phyloP scores from a whole-genome alignment of 371 early-diverging fungal genomes.

The Syncephalis plumigaleata region DNA sequence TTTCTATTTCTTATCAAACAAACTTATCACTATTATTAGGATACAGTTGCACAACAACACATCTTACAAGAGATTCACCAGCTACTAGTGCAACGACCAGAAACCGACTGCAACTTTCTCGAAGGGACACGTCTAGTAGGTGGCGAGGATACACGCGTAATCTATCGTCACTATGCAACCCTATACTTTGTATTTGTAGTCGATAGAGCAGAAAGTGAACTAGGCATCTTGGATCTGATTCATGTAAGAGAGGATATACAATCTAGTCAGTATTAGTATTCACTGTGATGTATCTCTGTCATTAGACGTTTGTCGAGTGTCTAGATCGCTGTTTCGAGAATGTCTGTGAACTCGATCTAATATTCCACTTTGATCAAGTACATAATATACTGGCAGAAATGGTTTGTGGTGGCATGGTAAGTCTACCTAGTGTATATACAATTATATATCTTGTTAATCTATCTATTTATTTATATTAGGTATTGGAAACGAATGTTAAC shows the following conservation, averaged over 20 bases:
- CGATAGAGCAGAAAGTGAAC: constrained; percentile 84
- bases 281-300: not conserved
- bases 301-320: constrained; percentile 86
- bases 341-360: constrained; percentile 91
- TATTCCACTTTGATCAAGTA: constrained; percentile 65
- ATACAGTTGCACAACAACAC: constrained; percentile 63
- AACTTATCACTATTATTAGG: constrained; percentile 21
- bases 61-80: constrained; percentile 69
- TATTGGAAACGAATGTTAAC: constrained; percentile 7
- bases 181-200: constrained; percentile 95
- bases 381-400: constrained; percentile 63
- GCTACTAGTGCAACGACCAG: constrained; percentile 66
- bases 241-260: constrained; percentile 35
- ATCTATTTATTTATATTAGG: constrained; percentile 1
- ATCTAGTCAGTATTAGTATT: not conserved
- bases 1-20: not conserved
- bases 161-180: constrained; percentile 83
- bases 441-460: not conserved
- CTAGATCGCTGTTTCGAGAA: constrained; percentile 86
- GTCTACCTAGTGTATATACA: not conserved
- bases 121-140: constrained; percentile 73
- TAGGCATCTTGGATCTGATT: constrained; percentile 87
- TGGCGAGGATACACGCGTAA: constrained; percentile 73
- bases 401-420: constrained; percentile 57
- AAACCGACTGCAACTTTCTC: constrained; percentile 79